Base-by-base conservation (phyloP, 2,329 filamentous ascomycete species). In the Arthrobotrys sinensis region DNA sequence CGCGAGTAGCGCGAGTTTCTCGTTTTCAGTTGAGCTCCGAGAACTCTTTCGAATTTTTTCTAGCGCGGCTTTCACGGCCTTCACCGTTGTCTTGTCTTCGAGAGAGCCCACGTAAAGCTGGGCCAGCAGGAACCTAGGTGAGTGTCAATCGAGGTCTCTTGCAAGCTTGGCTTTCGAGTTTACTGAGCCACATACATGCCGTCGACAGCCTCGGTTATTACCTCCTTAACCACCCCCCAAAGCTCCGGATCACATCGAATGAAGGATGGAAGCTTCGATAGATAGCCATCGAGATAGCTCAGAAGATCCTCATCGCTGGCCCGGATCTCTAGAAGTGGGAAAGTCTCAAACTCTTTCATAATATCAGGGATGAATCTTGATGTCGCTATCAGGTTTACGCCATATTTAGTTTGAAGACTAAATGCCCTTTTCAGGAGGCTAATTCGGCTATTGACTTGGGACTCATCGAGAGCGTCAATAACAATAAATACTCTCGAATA, bases 381-480 rank as follows among this genome's bases (percentile, higher is more conserved):
- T 3, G 53, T 60, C 10, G 14, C 32, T 3, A 60, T 11, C 11
- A 60, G 5, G 12, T 50, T 65, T 16, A 21, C 21, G n/a, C 38
- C 46, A 10, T n/a, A 28, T 10, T 24, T 16, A 21, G 40, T 38
- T 21, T 65, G 24, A 12, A 65, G 46, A 10, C 21, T 48, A 32
- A 45, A 48, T 7, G 48, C 1, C 21, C 32, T 21, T 21, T 24
- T 8, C 16, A 64, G 28, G 0, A 64, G 43, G 3, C n/a, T 48
- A 4, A 21, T 1, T 14, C 60, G 14, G 21, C 14, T 50, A 3
- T 21, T 12, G 19, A 16, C 46, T 57, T 19, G 12, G 16, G 52
- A 70, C 19, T 70, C 66, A 28, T 62, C 66, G 14, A 70, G 36
- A 3, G 66, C 66, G 19, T 70, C 66, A 4, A 70, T 57, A 2